Evolutionary conservation across 805 yeast genomes (phyloP).

Genomic region (Yarrowia deformans): DNA sequence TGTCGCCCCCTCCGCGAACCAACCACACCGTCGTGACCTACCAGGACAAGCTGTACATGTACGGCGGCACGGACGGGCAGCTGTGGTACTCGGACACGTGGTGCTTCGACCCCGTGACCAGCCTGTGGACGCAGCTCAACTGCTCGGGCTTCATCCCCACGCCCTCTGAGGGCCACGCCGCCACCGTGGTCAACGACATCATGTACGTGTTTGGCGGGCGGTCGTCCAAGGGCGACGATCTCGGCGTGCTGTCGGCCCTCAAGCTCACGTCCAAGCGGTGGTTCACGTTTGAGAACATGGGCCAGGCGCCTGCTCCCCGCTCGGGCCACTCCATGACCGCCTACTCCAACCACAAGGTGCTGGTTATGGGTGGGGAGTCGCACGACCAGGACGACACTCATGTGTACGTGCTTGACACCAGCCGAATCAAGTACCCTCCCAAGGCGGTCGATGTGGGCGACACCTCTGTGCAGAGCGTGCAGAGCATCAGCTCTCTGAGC

Average conservation of each 20-base stretch:
- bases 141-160: conserved; percentile 80
- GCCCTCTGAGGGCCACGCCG: conserved; percentile 91
- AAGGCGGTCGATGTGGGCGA: conserved; percentile 44
- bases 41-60: conserved; percentile 79
- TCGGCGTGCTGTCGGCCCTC: conserved; percentile 73
- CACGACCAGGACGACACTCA: conserved; percentile 62
- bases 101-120: conserved; percentile 73
- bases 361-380: conserved; percentile 93
- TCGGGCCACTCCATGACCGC: conserved; percentile 91
- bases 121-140: conserved; percentile 73
- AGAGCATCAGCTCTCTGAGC: conserved; percentile 7
- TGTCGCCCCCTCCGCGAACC: conserved; percentile 80
- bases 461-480: conserved; percentile 36
- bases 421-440: conserved; percentile 55
- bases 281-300: conserved; percentile 66
- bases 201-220: conserved; percentile 93
- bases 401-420: conserved; percentile 68
- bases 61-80: conserved; percentile 89
- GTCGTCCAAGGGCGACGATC: conserved; percentile 70
- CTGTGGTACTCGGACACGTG: conserved; percentile 77
- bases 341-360: conserved; percentile 67
- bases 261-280: conserved; percentile 76
- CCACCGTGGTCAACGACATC: conserved; percentile 76
- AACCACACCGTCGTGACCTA: conserved; percentile 88
- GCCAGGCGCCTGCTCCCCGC: conserved; percentile 76